Evolutionary conservation across 2,329 filamentous ascomycete genomes (phyloP).

Genomic region (Penicillium hordei): DNA sequence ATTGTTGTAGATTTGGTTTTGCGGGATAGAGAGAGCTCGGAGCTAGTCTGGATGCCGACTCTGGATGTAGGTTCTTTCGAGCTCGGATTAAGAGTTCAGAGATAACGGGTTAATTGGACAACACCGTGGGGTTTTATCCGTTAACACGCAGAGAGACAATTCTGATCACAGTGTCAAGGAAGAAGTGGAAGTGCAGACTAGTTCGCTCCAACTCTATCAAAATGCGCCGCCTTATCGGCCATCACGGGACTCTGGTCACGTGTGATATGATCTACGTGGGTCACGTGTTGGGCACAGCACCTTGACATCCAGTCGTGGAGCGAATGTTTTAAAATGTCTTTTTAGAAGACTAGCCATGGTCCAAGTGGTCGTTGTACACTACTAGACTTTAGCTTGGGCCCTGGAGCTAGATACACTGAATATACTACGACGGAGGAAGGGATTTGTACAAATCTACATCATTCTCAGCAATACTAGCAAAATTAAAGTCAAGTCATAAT

Average conservation of each 20-base stretch:
- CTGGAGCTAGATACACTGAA: not conserved
- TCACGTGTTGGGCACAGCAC: not conserved
- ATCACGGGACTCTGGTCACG: conserved; percentile 2
- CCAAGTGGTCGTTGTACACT: not conserved
- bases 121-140: not conserved
- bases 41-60: not conserved
- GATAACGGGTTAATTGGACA: not conserved
- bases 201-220: not conserved
- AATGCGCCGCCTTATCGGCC: conserved; percentile 7
- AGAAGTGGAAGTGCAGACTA: not conserved
- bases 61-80: not conserved
- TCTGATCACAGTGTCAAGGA: not conserved
- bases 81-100: not conserved
- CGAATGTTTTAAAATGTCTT: not conserved
- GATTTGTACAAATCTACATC: not conserved
- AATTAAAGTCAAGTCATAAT: conserved; percentile 11
- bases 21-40: not conserved
- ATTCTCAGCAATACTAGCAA: not conserved
- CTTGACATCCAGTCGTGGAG: not conserved
- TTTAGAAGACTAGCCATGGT: not conserved
- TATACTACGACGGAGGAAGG: not conserved
- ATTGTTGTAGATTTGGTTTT: not conserved
- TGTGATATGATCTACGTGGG: not conserved
- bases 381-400: rapidly evolving
- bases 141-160: not conserved